A percentile compares a stretch with the other conserved stretches of the same genome.
phyloP scores from a whole-genome alignment of 148 eudicot genomes.

The Arctostaphylos glauca region DNA sequence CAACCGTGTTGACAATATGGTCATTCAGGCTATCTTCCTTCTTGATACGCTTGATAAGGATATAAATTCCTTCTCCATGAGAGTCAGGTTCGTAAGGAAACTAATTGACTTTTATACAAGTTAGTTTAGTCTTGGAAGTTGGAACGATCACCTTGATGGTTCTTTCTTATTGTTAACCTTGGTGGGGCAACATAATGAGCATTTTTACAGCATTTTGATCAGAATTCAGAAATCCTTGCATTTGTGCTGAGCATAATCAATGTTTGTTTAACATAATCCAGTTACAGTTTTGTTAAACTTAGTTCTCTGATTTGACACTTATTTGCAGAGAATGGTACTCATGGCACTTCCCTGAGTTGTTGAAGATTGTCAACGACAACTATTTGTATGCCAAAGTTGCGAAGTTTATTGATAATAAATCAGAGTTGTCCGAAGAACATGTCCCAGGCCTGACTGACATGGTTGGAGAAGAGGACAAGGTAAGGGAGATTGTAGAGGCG shows the following conservation, averaged over 20 bases:
- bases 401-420: constrained; percentile 74
- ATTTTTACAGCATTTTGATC: neutral
- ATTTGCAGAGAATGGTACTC: constrained; percentile 86
- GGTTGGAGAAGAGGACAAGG: constrained; percentile 95
- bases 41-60: constrained; percentile 98
- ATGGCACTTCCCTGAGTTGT: constrained; percentile 96
- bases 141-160: neutral
- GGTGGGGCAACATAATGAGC: neutral
- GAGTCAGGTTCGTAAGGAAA: constrained; percentile 73
- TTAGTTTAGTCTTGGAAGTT: constrained; percentile 10
- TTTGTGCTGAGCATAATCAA: neutral
- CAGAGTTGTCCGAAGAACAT: constrained; percentile 71
- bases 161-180: neutral
- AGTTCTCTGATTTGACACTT: constrained; percentile 6
- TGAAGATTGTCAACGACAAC: constrained; percentile 88
- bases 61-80: constrained; percentile 86
- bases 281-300: neutral
- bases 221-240: neutral
- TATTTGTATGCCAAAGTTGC: constrained; percentile 83
- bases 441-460: constrained; percentile 68
- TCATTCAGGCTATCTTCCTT: constrained; percentile 92
- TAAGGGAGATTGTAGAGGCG: constrained; percentile 92
- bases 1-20: constrained; percentile 97
- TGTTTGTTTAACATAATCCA: neutral
- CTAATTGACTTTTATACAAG: neutral